Percentiles rank a stretch among this genome's conserved stretches.
Conservation (phyloP, 768 basidiomycete genomes). For the Daedalea quercina region DNA sequence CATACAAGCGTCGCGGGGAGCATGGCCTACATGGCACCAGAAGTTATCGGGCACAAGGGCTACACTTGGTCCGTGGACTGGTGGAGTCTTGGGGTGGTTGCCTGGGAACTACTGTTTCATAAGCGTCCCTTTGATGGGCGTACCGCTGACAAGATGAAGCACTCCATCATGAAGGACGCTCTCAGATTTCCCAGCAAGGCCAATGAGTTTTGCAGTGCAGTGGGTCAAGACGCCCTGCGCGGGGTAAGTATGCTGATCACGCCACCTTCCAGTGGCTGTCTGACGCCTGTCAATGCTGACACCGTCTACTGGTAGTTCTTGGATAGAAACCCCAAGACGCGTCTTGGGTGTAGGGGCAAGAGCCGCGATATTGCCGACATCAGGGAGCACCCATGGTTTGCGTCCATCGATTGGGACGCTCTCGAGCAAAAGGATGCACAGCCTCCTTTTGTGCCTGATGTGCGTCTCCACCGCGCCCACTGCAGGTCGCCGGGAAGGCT, state of each 20-base stretch:
- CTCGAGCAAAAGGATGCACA: slow-evolving; percentile 63
- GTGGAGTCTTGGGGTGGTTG: slow-evolving; percentile 92
- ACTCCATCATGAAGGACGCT: slow-evolving; percentile 76
- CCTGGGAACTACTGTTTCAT: slow-evolving; percentile 83
- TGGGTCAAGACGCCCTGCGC: slow-evolving; percentile 59
- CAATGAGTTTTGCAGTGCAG: slow-evolving; percentile 50
- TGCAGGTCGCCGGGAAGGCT: neutral
- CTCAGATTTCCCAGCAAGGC: slow-evolving; percentile 73
- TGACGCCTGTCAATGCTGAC: neutral
- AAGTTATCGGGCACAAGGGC: slow-evolving; percentile 86
- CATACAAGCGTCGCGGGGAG: slow-evolving; percentile 95
- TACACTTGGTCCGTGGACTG: slow-evolving; percentile 93
- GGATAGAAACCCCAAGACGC: slow-evolving; percentile 69
- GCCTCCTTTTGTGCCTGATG: slow-evolving; percentile 90
- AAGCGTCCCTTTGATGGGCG: slow-evolving; percentile 87
- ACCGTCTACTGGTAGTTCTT: slow-evolving; percentile 53
- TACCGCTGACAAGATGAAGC: slow-evolving; percentile 82
- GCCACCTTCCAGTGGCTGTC: neutral
- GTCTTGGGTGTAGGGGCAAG: slow-evolving; percentile 74
- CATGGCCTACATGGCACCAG: slow-evolving; percentile 99
- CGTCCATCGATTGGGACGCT: slow-evolving; percentile 70
- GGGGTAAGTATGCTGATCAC: slow-evolving; percentile 40
- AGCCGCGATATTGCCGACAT: slow-evolving; percentile 74
- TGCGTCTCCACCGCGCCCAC: slow-evolving; percentile 36
- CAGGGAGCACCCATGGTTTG: slow-evolving; percentile 81